Percentiles rank a stretch among this genome's conserved stretches.
Conservation (phyloP, 768 basidiomycete genomes). For the Kwoniella shandongensis region DNA sequence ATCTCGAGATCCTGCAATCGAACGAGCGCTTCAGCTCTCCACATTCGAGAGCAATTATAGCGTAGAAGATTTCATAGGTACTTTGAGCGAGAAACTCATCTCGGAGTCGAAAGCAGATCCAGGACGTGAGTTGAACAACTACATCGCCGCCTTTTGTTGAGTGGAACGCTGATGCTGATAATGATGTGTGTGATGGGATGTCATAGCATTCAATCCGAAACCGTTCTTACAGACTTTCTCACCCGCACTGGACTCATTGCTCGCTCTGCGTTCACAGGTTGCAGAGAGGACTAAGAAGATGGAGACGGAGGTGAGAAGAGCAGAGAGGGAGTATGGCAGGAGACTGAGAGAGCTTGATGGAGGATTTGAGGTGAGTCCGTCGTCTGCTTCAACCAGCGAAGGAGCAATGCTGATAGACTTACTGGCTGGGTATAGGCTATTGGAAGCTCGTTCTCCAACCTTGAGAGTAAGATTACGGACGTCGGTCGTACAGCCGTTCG, state of each 20-base stretch:
- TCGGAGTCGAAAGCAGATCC: constrained; percentile 76
- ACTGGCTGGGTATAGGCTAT: constrained; percentile 64
- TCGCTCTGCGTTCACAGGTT: constrained; percentile 83
- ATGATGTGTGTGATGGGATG: no score
- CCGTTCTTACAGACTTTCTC: constrained; percentile 93
- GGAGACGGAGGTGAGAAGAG: constrained; percentile 82
- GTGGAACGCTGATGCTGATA: no score
- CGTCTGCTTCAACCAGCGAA: not conserved
- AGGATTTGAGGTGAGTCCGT: constrained; percentile 77
- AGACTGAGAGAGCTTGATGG: constrained; percentile 89
- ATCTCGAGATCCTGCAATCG: constrained; percentile 58
- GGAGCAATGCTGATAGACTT: not conserved
- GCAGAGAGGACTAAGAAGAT: constrained; percentile 85
- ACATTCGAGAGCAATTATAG: constrained; percentile 59
- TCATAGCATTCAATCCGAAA: constrained; percentile 75
- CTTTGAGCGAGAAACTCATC: constrained; percentile 84
- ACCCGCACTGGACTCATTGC: constrained; percentile 80
- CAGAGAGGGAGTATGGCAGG: constrained; percentile 91
- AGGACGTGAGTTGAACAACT: constrained; percentile 68
- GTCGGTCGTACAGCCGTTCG: constrained; percentile 91
- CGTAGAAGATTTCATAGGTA: constrained; percentile 81
- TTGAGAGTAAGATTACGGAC: constrained; percentile 87
- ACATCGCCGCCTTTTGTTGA: no score
- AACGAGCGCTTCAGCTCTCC: constrained; percentile 55
- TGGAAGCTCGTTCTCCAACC: constrained; percentile 78